phyloP scores from a whole-genome alignment of 2,329 filamentous ascomycete species.

The Leptographium lundbergii region DNA sequence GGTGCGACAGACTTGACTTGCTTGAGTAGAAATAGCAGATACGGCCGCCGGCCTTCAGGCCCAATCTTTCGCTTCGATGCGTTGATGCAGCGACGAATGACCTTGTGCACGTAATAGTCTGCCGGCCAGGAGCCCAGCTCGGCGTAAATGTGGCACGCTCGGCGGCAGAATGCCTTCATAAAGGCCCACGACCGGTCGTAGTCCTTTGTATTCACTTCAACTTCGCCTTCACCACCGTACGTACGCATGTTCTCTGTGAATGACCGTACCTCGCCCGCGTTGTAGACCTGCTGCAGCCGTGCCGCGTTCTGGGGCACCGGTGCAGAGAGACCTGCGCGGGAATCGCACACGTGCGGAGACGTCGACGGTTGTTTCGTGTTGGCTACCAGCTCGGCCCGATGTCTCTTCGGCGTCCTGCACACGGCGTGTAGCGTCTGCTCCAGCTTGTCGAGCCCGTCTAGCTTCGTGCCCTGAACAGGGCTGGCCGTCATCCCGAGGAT shows the following conservation, averaged over 20 bases:
- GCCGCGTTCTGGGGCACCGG: constrained; percentile 21
- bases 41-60: constrained; percentile 34
- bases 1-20: neutral
- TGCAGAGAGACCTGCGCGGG: constrained; percentile 15
- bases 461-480: constrained; percentile 50
- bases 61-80: neutral
- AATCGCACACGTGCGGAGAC: constrained; percentile 22
- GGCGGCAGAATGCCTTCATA: constrained; percentile 39
- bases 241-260: neutral
- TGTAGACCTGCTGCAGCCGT: constrained; percentile 21
- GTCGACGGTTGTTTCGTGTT: constrained; percentile 56
- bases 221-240: neutral
- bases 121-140: constrained; percentile 58
- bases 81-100: constrained; percentile 21
- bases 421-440: constrained; percentile 59
- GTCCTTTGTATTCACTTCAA: neutral
- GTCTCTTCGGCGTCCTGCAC: constrained; percentile 53
- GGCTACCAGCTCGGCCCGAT: constrained; percentile 57
- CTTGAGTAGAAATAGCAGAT: constrained; percentile 35
- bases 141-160: constrained; percentile 33
- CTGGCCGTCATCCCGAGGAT: constrained; percentile 76
- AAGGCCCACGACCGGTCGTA: constrained; percentile 22
- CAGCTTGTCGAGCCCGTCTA: constrained; percentile 43
- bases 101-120: constrained; percentile 48
- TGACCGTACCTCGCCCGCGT: neutral